Evolutionary conservation across 495 filamentous ascomycete genomes (phyloP).

Genomic region (Melanomma pulvis-pyrius): DNA sequence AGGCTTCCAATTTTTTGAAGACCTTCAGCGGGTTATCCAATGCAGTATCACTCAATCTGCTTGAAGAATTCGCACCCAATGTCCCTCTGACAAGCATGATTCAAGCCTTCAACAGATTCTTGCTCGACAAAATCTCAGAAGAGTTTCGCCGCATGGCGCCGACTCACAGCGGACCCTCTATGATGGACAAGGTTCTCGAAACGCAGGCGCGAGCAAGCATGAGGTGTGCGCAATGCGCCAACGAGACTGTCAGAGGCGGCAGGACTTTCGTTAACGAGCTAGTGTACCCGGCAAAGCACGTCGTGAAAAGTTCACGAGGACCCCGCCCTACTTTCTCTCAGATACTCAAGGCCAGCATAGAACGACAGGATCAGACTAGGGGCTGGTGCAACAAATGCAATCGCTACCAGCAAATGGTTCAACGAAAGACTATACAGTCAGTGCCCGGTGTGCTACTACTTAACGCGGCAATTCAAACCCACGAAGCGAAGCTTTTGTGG

Average conservation of each 20-base stretch:
- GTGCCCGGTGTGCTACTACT: slow-evolving; percentile 83
- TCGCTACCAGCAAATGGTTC: slow-evolving; percentile 79
- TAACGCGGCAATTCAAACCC: slow-evolving; percentile 72
- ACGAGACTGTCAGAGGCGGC: slow-evolving; percentile 70
- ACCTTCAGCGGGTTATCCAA: slow-evolving; percentile 78
- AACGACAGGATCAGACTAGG: slow-evolving; percentile 74
- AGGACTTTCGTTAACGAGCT: slow-evolving; percentile 79
- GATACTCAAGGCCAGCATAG: slow-evolving; percentile 82
- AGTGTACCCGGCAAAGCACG: slow-evolving; percentile 60
- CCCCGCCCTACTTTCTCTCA: slow-evolving; percentile 72
- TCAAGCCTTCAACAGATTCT: slow-evolving; percentile 74
- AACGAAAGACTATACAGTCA: slow-evolving; percentile 74
- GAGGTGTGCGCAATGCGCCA: slow-evolving; percentile 78
- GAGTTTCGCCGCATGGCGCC: slow-evolving; percentile 68
- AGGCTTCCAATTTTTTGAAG: slow-evolving; percentile 95
- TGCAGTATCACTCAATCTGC: slow-evolving; percentile 67
- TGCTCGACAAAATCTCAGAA: slow-evolving; percentile 70
- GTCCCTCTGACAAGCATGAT: slow-evolving; percentile 72
- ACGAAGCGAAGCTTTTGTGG: slow-evolving; percentile 79
- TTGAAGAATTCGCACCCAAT: slow-evolving; percentile 79
- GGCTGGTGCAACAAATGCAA: slow-evolving; percentile 91
- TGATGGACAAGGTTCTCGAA: slow-evolving; percentile 56
- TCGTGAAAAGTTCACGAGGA: slow-evolving; percentile 35
- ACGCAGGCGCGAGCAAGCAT: slow-evolving; percentile 64
- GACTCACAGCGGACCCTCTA: slow-evolving; percentile 49